Base-by-base conservation (phyloP, 805 yeast species). In the Teunomyces cretensis region DNA sequence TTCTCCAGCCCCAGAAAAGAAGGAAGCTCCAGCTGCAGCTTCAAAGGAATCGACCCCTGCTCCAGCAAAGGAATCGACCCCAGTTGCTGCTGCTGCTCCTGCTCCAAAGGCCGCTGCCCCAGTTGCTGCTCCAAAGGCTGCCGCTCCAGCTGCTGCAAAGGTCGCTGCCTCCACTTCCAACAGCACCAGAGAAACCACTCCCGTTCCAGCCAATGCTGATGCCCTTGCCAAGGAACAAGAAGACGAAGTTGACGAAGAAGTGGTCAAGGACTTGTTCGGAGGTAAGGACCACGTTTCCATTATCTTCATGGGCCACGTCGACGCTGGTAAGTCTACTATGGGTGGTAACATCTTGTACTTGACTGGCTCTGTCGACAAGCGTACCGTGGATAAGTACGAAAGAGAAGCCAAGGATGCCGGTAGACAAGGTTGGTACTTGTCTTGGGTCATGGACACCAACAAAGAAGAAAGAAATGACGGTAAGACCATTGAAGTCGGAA, bases 371-470 rank as follows among this genome's bases (percentile, higher is more conserved):
- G 99, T 94, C 49, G 99, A 94, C 70, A 94, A 94, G 78, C 88
- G 99, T 75, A 92, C 97, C 15, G 94, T 94, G 54, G 99, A 94
- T 58, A 94, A 94, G 70, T 92, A 92, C 65, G 98, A 94, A 75
- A 83, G 91, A 68, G 99, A 94, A 72, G 99, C 99, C 49, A 90
- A 90, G 69, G 99, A 94, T 59, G 98, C 98, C 38, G 98, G 99
- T 68, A 87, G 98, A 76, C 99, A 94, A 75, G 97, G 97, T 69
- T 94, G 99, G 99, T 94, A 94, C 68, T 76, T 94, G 57, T 91
- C 98, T 7, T 94, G 99, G 99, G 95, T 94, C 58, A 91, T 94
- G 97, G 99, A 94, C 69, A 92, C 97, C 58, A 94, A 95, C 75
- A 91, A 89, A 72, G 99, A 94, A 74, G 99, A 94, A 76, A 87